These are phyloP conservation scores for Chaetomium olivaceum DNA, from an alignment of 2,329 filamentous ascomycete genomes.

Conservation along the genomic window DNA sequence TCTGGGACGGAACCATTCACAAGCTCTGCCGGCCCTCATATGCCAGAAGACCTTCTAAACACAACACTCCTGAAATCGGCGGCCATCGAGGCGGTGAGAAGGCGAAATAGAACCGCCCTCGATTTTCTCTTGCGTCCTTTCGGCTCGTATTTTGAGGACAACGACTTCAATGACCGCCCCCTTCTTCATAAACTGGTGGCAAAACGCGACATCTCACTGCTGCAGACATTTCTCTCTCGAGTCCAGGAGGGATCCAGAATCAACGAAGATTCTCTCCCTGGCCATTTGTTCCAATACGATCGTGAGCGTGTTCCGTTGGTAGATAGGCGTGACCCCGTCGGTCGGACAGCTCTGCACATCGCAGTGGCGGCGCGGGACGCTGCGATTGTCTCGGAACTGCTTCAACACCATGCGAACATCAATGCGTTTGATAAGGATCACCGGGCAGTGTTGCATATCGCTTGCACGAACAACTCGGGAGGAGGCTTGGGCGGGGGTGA, in stretches of 20 bases:
- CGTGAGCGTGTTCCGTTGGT: neutral
- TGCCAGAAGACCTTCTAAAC: neutral
- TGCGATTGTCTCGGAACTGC: neutral
- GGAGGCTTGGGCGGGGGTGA: neutral
- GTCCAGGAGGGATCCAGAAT: neutral
- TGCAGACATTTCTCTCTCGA: neutral
- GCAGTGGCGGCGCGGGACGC: neutral
- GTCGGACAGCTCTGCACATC: neutral
- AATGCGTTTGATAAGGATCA: neutral
- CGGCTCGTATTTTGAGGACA: neutral
- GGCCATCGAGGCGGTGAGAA: neutral
- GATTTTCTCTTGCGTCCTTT: neutral
- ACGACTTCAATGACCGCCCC: neutral
- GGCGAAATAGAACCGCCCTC: neutral
- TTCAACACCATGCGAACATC: neutral
- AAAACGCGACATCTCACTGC: neutral
- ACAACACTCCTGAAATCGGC: neutral
- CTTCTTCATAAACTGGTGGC: neutral
- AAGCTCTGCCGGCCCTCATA: no score
- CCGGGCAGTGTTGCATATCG: neutral
- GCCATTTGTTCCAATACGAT: neutral
- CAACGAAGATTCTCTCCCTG: no score
- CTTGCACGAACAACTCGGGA: neutral
- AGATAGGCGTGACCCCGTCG: neutral
- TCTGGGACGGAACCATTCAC: no score